Conservation (phyloP, 176 grass and related monocot genomes). For the Aegilops bicornis region DNA sequence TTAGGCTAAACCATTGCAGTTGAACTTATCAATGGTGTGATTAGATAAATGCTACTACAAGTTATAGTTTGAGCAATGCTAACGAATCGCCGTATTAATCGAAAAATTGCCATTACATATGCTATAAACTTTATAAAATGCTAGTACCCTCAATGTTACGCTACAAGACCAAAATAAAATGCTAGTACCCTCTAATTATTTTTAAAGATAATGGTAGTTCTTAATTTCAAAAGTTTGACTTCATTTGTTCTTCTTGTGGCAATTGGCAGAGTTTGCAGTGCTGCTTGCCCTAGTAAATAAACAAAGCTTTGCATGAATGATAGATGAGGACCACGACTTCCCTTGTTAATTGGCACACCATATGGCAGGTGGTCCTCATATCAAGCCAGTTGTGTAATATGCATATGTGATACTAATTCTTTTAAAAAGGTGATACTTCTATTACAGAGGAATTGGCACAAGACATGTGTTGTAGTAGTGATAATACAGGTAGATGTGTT, state of each 20-base stretch:
- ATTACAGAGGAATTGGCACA: neutral
- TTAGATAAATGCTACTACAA: neutral
- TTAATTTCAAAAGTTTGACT: neutral
- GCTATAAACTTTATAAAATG: neutral
- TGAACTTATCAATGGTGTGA: neutral
- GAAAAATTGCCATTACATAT: too few species aligned
- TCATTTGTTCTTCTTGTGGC: neutral
- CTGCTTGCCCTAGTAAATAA: neutral
- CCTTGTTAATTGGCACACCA: neutral
- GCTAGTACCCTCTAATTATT: too few species aligned
- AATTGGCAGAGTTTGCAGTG: neutral
- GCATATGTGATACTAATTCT: neutral
- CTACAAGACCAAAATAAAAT: too few species aligned
- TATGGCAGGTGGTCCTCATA: neutral
- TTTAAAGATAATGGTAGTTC: neutral
- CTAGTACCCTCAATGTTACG: too few species aligned
- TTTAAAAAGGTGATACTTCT: neutral
- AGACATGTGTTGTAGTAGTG: neutral
- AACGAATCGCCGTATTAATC: neutral
- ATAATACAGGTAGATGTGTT: neutral
- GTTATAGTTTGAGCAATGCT: neutral
- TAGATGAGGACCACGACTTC: neutral
- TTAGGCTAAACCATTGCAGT: neutral
- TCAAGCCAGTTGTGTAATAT: conserved; percentile 1
- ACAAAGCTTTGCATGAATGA: neutral